Conservation (phyloP, 164 flowering plant genomes). For the Malania oleifera region DNA sequence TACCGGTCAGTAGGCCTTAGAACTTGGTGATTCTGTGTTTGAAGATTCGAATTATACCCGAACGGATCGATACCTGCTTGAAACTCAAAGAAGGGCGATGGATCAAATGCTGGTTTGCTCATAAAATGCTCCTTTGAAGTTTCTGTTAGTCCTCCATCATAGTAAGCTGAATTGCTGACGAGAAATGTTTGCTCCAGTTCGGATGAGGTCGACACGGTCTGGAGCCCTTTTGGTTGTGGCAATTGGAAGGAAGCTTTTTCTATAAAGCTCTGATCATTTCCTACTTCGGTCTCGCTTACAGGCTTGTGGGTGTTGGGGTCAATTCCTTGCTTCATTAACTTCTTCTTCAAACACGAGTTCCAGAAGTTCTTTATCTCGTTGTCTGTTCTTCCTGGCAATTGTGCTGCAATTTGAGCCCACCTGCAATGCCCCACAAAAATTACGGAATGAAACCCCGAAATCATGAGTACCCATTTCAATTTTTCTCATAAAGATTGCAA, state of each 20-base stretch:
- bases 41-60: constrained; percentile 14
- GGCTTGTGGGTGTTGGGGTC: constrained; percentile 86
- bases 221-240: constrained; percentile 13
- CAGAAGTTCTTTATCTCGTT: constrained; percentile 90
- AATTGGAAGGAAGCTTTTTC: constrained; percentile 14
- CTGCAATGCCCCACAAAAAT: constrained; percentile 26
- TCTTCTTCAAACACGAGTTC: constrained; percentile 86
- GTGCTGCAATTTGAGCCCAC: constrained; percentile 94
- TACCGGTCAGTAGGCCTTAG: constrained; percentile 17
- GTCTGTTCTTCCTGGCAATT: constrained; percentile 89
- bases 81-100: constrained; percentile 26
- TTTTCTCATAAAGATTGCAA: neutral
- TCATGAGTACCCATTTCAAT: constrained; percentile 7
- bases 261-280: constrained; percentile 16
- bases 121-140: constrained; percentile 16
- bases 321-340: constrained; percentile 69
- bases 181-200: constrained; percentile 27
- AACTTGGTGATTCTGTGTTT: constrained; percentile 18
- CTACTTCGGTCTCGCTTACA: constrained; percentile 24
- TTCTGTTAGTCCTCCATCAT: constrained; percentile 10
- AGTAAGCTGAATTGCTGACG: constrained; percentile 11
- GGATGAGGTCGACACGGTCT: constrained; percentile 1
- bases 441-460: neutral
- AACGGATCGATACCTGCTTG: constrained; percentile 17
- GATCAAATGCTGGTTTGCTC: constrained; percentile 31